phyloP scores from a whole-genome alignment of 106 monocot genomes.

The Vanilla planifolia region DNA sequence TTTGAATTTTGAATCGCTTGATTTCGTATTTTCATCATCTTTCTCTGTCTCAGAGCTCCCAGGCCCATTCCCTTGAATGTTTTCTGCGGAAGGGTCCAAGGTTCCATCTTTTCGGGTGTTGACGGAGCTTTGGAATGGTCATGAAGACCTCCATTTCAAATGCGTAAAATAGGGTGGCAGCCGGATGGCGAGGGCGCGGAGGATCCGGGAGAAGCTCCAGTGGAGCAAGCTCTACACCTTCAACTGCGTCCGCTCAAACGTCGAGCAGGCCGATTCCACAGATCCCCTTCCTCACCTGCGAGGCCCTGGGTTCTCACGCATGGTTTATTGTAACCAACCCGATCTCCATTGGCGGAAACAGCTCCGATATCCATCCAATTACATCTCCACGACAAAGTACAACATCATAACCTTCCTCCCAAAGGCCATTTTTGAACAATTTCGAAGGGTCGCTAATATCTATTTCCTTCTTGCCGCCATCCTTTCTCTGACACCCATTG shows the following conservation, averaged over 20 bases:
- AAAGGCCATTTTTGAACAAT: slow-evolving; percentile 89
- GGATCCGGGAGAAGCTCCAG: slow-evolving; percentile 27
- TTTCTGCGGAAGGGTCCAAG: background rate
- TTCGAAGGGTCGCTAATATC: slow-evolving; percentile 82
- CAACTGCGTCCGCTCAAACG: slow-evolving; percentile 23
- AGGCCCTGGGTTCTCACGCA: slow-evolving; percentile 76
- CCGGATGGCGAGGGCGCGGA: background rate
- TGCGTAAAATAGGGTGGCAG: background rate
- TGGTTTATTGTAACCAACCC: slow-evolving; percentile 48
- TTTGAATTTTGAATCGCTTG: background rate
- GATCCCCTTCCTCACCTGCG: slow-evolving; percentile 22
- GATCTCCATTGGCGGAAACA: slow-evolving; percentile 26
- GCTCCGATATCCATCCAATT: slow-evolving; percentile 45
- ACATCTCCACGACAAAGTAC: slow-evolving; percentile 86
- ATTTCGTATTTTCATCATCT: background rate
- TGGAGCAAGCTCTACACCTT: slow-evolving; percentile 62
- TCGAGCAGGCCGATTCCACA: background rate
- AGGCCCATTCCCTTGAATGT: background rate
- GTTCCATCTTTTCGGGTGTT: background rate
- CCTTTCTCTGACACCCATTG: slow-evolving; percentile 51
- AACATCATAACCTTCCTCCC: slow-evolving; percentile 84
- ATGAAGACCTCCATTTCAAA: background rate
- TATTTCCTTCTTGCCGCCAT: slow-evolving; percentile 81
- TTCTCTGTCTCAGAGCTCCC: background rate
- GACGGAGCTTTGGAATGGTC: background rate